Conservation (phyloP, 1,139 yeast genomes). For the Suhomyces bolitotheri region DNA sequence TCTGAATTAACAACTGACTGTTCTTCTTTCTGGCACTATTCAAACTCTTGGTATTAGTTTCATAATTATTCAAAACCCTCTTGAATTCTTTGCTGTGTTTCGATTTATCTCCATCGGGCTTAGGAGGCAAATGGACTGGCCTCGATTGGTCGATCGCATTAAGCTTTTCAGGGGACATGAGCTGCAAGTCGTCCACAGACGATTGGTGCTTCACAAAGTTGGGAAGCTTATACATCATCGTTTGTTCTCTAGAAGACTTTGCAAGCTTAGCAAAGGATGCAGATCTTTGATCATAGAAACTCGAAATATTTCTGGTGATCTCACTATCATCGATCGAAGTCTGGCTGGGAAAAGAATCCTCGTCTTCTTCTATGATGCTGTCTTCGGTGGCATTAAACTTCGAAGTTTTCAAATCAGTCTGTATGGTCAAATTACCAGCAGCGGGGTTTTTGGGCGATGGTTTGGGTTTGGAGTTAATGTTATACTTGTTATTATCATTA, state of each 20-base stretch:
- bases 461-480: slow-evolving; percentile 14
- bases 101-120: slow-evolving; percentile 33
- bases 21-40: slow-evolving; percentile 25
- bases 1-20: slow-evolving; percentile 20
- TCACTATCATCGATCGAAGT: slow-evolving; percentile 29
- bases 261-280: slow-evolving; percentile 35
- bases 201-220: slow-evolving; percentile 42
- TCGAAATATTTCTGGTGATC: slow-evolving; percentile 39
- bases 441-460: slow-evolving; percentile 26
- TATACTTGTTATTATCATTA: slow-evolving; percentile 30
- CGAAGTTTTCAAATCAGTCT: slow-evolving; percentile 9
- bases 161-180: slow-evolving; percentile 46
- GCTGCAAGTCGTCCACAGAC: slow-evolving; percentile 43
- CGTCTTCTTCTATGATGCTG: slow-evolving; percentile 23
- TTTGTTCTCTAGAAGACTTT: slow-evolving; percentile 36
- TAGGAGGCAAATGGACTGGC: slow-evolving; percentile 50
- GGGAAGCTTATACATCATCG: slow-evolving; percentile 41
- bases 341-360: slow-evolving; percentile 7
- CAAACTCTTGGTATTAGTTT: slow-evolving; percentile 24
- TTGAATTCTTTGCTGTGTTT: slow-evolving; percentile 44
- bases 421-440: slow-evolving; percentile 7
- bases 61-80: slow-evolving; percentile 34
- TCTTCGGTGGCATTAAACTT: slow-evolving; percentile 18
- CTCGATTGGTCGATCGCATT: slow-evolving; percentile 43
- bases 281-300: slow-evolving; percentile 40